phyloP scores from a whole-genome alignment of 148 eudicot species.

The Rhododendron simsii region DNA sequence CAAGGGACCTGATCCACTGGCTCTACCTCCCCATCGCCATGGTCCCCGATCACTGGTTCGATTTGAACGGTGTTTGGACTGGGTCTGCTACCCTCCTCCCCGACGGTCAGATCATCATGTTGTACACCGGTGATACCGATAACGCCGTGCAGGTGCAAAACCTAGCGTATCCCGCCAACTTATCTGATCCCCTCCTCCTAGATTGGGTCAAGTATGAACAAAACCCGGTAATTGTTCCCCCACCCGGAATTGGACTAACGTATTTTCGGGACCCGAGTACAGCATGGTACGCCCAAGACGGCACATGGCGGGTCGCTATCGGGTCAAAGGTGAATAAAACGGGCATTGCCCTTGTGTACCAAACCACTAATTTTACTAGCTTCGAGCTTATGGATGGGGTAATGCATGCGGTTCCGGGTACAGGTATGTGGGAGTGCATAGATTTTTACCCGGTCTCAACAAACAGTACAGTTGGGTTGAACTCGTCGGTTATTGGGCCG shows the following conservation, averaged over 20 bases:
- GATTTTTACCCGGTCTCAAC: slow-evolving; percentile 77
- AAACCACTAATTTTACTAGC: slow-evolving; percentile 47
- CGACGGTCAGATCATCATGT: slow-evolving; percentile 67
- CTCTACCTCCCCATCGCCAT: slow-evolving; percentile 63
- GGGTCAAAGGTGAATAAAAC: slow-evolving; percentile 63
- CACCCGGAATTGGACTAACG: slow-evolving; percentile 52
- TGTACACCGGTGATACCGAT: slow-evolving; percentile 74
- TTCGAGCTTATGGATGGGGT: slow-evolving; percentile 49
- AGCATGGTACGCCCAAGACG: slow-evolving; percentile 67
- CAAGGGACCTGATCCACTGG: slow-evolving; percentile 83
- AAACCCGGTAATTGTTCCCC: slow-evolving; percentile 84
- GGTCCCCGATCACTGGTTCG: slow-evolving; percentile 76
- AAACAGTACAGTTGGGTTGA: slow-evolving; percentile 42
- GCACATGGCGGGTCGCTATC: slow-evolving; percentile 61
- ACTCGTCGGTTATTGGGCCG: slow-evolving; percentile 60
- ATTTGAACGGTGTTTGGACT: slow-evolving; percentile 82
- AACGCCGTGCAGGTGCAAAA: slow-evolving; percentile 75
- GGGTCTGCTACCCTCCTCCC: slow-evolving; percentile 86
- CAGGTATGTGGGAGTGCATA: slow-evolving; percentile 99
- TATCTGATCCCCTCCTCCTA: slow-evolving; percentile 85
- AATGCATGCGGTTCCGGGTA: slow-evolving; percentile 61
- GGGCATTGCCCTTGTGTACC: slow-evolving; percentile 62
- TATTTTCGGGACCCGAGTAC: slow-evolving; percentile 90
- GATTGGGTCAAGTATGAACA: slow-evolving; percentile 71
- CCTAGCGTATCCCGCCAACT: slow-evolving; percentile 78